Conservation (phyloP, 2,329 filamentous ascomycete species). For the Neofusicoccum kwambonambiense region DNA sequence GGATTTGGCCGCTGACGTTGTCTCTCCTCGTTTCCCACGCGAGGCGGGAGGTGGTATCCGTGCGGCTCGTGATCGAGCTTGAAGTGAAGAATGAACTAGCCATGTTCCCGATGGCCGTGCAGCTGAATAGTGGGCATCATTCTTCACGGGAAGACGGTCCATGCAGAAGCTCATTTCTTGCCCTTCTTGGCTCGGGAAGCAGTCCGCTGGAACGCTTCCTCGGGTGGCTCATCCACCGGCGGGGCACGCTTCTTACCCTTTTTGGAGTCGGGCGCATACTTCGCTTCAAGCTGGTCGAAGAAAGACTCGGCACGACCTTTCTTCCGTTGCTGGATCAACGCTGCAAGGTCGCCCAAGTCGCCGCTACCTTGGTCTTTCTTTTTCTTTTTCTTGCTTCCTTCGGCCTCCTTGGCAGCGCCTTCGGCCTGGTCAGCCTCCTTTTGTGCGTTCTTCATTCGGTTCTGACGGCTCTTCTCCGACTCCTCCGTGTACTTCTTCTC, state of each 20-base stretch:
- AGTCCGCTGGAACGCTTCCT: constrained; percentile 57
- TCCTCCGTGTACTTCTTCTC: constrained; percentile 64
- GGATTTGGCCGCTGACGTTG: neutral
- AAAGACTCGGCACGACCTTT: constrained; percentile 35
- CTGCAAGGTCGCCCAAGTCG: constrained; percentile 31
- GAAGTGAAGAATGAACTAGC: neutral
- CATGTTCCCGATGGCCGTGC: neutral
- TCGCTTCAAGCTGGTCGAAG: constrained; percentile 34
- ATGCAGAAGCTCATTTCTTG: constrained; percentile 14
- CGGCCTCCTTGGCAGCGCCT: constrained; percentile 26
- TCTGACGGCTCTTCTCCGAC: constrained; percentile 59
- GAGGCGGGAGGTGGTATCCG: neutral
- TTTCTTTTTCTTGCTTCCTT: constrained; percentile 62
- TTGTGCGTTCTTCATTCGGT: constrained; percentile 60
- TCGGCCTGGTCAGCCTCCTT: constrained; percentile 68
- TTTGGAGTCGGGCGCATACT: constrained; percentile 37
- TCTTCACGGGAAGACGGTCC: neutral
- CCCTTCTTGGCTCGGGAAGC: constrained; percentile 27
- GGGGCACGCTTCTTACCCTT: constrained; percentile 47
- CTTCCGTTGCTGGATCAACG: constrained; percentile 37
- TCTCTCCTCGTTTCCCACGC: neutral
- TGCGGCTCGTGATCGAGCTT: neutral
- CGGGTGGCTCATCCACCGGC: constrained; percentile 56
- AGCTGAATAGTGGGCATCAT: neutral
- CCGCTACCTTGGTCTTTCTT: constrained; percentile 36